These are phyloP conservation scores for Ganoderma lingzhi DNA, from an alignment of 1,284 basidiomycete species.

Conservation along the genomic window DNA sequence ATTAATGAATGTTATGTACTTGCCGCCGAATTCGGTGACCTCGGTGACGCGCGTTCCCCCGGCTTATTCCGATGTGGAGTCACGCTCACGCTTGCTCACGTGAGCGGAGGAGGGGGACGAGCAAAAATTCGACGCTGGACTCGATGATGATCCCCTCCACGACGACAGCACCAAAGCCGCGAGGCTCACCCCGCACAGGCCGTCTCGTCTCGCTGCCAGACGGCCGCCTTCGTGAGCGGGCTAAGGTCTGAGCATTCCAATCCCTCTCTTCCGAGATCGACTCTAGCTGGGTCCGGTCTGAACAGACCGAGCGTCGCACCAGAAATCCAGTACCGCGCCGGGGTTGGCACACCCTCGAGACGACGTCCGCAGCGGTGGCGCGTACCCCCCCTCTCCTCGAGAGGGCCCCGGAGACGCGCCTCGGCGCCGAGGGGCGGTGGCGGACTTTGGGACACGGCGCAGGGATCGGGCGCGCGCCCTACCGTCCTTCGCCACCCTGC, in stretches of 20 bases:
- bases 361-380: conserved; percentile 2
- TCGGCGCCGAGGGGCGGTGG: conserved; percentile 32
- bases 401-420: conserved; percentile 42
- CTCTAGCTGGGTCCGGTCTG: conserved; percentile 58
- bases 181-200: conserved; percentile 58
- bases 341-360: conserved; percentile 6
- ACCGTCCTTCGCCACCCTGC: conserved; percentile 25
- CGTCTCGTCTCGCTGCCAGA: conserved; percentile 23
- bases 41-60: not conserved
- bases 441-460: conserved; percentile 44
- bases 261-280: conserved; percentile 52
- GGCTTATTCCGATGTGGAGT: not conserved
- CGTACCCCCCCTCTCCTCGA: conserved; percentile 19
- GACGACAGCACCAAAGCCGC: conserved; percentile 57
- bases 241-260: conserved; percentile 67
- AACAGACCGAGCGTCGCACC: conserved; percentile 57
- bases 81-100: not conserved
- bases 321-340: conserved; percentile 50
- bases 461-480: conserved; percentile 41
- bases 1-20: no score
- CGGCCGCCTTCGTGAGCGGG: conserved; percentile 57
- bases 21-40: not conserved
- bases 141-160: conserved; percentile 9
- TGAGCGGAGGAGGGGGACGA: not conserved
- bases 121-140: conserved; percentile 11